These are phyloP conservation scores for Leccinum boreale DNA, from an alignment of 768 basidiomycete genomes.

Conservation along the genomic window DNA sequence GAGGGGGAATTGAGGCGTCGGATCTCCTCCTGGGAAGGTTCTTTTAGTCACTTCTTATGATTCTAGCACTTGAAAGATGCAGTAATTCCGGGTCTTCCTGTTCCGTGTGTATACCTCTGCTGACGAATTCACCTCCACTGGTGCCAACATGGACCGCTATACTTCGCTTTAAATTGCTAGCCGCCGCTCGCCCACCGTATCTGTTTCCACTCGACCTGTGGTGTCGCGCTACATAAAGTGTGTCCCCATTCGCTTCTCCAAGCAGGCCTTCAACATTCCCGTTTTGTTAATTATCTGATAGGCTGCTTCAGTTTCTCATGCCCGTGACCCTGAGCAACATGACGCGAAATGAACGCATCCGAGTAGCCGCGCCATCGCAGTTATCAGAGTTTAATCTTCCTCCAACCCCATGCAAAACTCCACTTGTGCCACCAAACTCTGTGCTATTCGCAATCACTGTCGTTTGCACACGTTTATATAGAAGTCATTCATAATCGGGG, in stretches of 20 bases:
- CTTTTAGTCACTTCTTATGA: background rate
- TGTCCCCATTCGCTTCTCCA: background rate
- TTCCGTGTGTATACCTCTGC: background rate
- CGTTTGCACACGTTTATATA: slow-evolving; percentile 27
- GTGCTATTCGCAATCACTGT: background rate
- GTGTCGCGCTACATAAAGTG: background rate
- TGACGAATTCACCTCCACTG: background rate
- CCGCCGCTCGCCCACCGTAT: background rate
- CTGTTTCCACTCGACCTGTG: background rate
- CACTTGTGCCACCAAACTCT: background rate
- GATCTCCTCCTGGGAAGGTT: background rate
- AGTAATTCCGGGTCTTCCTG: background rate
- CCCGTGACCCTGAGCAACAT: slow-evolving; percentile 12
- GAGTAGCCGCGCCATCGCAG: slow-evolving; percentile 6
- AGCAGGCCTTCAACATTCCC: background rate
- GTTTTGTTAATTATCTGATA: background rate
- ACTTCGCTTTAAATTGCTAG: background rate
- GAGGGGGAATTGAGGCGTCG: background rate
- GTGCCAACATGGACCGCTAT: background rate
- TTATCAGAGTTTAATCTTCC: slow-evolving; percentile 22
- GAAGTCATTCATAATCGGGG: slow-evolving; percentile 14
- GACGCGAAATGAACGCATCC: background rate
- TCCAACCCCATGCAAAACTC: slow-evolving; percentile 6
- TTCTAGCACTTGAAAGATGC: background rate
- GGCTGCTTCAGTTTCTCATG: background rate